Percentiles rank a stretch among this genome's conserved stretches.
Conservation (phyloP, 495 filamentous ascomycete species). For the Daldinia concentrica region DNA sequence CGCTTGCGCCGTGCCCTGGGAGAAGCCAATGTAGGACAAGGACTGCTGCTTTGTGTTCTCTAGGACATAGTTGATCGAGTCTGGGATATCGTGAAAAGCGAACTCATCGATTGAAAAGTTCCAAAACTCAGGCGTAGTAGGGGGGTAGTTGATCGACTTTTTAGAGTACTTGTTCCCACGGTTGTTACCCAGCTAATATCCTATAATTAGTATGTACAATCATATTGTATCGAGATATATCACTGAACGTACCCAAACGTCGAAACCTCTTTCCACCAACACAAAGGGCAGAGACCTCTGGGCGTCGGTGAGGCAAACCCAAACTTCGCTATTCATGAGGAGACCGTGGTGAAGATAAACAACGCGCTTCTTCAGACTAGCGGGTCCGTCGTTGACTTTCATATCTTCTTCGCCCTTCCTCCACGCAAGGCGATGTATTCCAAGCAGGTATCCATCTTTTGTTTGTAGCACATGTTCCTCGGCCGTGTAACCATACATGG, state of each 20-base stretch:
- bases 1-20: constrained; percentile 94
- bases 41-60: constrained; percentile 81
- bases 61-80: constrained; percentile 92
- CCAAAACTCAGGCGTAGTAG: constrained; percentile 84
- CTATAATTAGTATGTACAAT: constrained; percentile 9
- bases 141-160: constrained; percentile 79
- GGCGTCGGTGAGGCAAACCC: constrained; percentile 90
- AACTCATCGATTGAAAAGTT: constrained; percentile 98
- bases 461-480: constrained; percentile 98
- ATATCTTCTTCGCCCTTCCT: constrained; percentile 78
- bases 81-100: constrained; percentile 95
- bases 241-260: constrained; percentile 81
- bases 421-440: constrained; percentile 86
- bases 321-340: constrained; percentile 98
- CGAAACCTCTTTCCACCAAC: constrained; percentile 90
- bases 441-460: constrained; percentile 90
- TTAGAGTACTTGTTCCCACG: constrained; percentile 99
- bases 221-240: neutral
- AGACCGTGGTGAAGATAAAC: constrained; percentile 96
- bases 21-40: constrained; percentile 96
- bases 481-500: constrained; percentile 85
- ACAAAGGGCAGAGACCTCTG: constrained; percentile 87
- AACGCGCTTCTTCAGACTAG: constrained; percentile 81
- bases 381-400: constrained; percentile 74
- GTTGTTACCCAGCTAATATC: constrained; percentile 84